Base-by-base conservation (phyloP, 192 early-diverging fungal genomes). In the Podila verticillata region DNA sequence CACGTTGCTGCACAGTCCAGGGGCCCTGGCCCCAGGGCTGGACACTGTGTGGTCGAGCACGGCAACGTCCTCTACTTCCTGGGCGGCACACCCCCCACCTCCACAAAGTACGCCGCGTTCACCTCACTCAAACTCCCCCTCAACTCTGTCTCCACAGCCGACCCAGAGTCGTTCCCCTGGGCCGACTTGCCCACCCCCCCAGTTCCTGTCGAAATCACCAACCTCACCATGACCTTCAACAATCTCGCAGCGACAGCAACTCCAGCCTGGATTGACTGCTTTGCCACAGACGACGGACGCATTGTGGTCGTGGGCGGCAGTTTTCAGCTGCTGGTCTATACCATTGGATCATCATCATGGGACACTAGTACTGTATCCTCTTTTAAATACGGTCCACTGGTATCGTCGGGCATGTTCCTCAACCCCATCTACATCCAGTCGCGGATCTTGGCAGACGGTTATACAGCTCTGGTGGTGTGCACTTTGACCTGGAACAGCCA, bases 401-500 rank as follows among this genome's bases (percentile, higher is more conserved):
- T 80, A 0, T 44, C 65, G 0, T 36, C 77, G 4, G 54, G 22
- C 20, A 66, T 72, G 69, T 80, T 80, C 61, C 13, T 65, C 31
- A 72, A 72, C 26, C 77, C 77, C 28, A 61, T 80, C 7, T 80
- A 80, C 47, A 48, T 80, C 28, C 77, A 80, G 15, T 63, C 77
- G 3, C 63, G 66, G 29, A 80, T 80, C 30, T 47, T 80, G 28
- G 77, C 66, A 0, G 77, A 80, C 29, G 77, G 77, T 17, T 48
- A 29, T 10, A 80, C 77, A 5, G 77, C 70, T 6, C 47, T 80
- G n/a, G 70, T 80, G 0, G 70, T 80, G 6, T 80, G 77, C n/a
- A 80, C 77, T 0, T 39, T 80, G n/a, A 72, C 48, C n/a, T 80
- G 77, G 77, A 80, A 72, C 44, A 72, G 70, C 10, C 77, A 80